Percentiles rank a stretch among this genome's conserved stretches.
Conservation (phyloP, 768 basidiomycete species). For the Coprinopsis sp. region DNA sequence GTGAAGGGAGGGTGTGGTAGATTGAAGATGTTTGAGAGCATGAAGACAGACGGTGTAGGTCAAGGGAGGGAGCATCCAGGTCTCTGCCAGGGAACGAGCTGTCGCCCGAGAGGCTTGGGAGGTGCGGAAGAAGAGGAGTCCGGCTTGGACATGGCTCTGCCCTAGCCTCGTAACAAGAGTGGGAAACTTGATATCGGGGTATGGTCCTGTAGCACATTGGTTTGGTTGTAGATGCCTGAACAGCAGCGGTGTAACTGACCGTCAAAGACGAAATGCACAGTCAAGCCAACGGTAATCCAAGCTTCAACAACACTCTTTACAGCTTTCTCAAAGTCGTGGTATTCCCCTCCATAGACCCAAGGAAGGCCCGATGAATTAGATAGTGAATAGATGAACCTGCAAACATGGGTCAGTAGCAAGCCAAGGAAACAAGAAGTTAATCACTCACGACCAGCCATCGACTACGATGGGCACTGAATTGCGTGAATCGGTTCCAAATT, state of each 20-base stretch:
- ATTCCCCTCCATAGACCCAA: conserved; percentile 88
- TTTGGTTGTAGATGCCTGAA: conserved; percentile 13
- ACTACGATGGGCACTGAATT: conserved; percentile 52
- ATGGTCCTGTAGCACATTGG: conserved; percentile 46
- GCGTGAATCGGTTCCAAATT: conserved; percentile 17
- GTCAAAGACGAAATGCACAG: conserved; percentile 76
- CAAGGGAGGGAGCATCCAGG: conserved; percentile 71
- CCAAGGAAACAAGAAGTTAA: background rate
- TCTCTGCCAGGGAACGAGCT: conserved; percentile 66
- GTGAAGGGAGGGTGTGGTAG: conserved; percentile 34
- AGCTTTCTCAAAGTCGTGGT: conserved; percentile 47
- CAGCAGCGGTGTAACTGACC: conserved; percentile 39
- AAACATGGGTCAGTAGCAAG: background rate
- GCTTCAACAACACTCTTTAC: conserved; percentile 51
- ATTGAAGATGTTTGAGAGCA: conserved; percentile 40
- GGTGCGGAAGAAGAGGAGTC: conserved; percentile 77
- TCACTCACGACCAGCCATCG: conserved; percentile 87
- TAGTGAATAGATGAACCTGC: conserved; percentile 73
- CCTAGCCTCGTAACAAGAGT: conserved; percentile 58
- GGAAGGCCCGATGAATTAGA: conserved; percentile 57
- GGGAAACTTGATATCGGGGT: conserved; percentile 66
- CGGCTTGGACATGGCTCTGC: conserved; percentile 54
- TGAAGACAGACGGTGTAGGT: conserved; percentile 53
- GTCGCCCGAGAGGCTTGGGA: conserved; percentile 59
- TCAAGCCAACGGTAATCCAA: conserved; percentile 65